Evolutionary conservation across 371 early-diverging fungal species (phyloP).

Genomic region (Lichtheimia corymbifera): DNA sequence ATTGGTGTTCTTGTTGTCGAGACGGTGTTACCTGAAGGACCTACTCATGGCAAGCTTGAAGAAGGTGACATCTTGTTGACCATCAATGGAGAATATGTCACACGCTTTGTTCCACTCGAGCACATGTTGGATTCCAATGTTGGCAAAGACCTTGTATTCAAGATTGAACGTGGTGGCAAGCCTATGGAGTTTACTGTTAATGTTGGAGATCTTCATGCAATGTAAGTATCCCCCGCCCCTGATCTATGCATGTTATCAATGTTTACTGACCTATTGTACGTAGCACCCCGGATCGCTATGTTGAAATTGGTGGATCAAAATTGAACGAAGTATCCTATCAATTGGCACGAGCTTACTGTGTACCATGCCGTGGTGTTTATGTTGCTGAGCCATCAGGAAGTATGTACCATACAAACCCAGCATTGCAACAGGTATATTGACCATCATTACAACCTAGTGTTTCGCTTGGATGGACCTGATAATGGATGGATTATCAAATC

Average conservation of each 20-base stretch:
- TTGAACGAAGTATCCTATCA: conserved; percentile 89
- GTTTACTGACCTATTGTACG: background rate
- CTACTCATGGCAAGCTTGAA: conserved; percentile 71
- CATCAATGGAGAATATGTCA: conserved; percentile 76
- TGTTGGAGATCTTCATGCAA: conserved; percentile 76
- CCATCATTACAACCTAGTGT: conserved; percentile 44
- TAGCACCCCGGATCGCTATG: conserved; percentile 73
- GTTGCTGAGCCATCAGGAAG: conserved; percentile 64
- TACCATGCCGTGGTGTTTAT: conserved; percentile 88
- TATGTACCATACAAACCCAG: conserved; percentile 21
- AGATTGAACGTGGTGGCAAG: conserved; percentile 78
- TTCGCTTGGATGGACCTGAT: conserved; percentile 76
- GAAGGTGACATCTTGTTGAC: conserved; percentile 88
- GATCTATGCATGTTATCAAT: background rate
- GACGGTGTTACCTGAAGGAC: conserved; percentile 83
- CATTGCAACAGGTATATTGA: background rate
- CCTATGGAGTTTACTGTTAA: conserved; percentile 57
- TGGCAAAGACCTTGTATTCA: conserved; percentile 60
- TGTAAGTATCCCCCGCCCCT: conserved; percentile 37
- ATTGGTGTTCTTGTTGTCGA: conserved; percentile 90
- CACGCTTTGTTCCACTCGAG: conserved; percentile 86
- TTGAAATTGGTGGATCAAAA: conserved; percentile 89
- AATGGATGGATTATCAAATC: conserved; percentile 80
- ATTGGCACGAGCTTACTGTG: conserved; percentile 77
- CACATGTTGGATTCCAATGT: conserved; percentile 76